Evolutionary conservation across 2,329 filamentous ascomycete genomes (phyloP), one percentile per base, ranked within the genome.

Genomic region (Calycina marina): DNA sequence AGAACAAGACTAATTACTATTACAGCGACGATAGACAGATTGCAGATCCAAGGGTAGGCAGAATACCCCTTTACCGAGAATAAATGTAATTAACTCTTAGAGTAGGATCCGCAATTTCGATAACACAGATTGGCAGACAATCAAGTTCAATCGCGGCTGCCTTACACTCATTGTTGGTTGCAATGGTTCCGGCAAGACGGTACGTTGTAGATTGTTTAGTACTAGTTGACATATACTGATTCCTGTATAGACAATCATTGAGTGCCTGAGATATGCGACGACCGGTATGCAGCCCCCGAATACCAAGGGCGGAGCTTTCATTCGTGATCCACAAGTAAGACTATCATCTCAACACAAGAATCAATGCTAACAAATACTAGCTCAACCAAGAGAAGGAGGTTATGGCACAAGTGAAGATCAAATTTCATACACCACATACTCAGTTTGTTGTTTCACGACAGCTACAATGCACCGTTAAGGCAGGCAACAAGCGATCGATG

Each of bases 211-310:
- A n/a, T 10, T 22, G 3, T 11, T 13, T 12, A 4, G 14, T 26
- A 4, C 14, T 6, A 20, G 9, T 11, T 13, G 6, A 6, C 4
- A 8, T 25, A 16, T 15, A 18, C 22, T 42, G 36, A 51, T 32
- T 34, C 11, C 30, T 14, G 15, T n/a, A n/a, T 35, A 70, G 62
- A 96, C 90, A 36, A 93, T 98, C 52, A 98, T 98, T 57, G 90
- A 98, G 57, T 93, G 85, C 54, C 78, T 98, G 50, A 94, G 94
- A 54, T 98, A 94, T 73, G 86, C 83, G 32, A 94, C 92, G 12
- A 94, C 86, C 5, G 92, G 90, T 35, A 81, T 92, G 49, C 69
- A 93, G 29, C 90, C 90, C 2, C 84, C 90, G 18, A 93, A 94
- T 62, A 86, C 77, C 52, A 80, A 77, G 45, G 79, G 80, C 16